Base-by-base conservation (phyloP, 441 rosid genomes). In the Aleurites moluccanus region DNA sequence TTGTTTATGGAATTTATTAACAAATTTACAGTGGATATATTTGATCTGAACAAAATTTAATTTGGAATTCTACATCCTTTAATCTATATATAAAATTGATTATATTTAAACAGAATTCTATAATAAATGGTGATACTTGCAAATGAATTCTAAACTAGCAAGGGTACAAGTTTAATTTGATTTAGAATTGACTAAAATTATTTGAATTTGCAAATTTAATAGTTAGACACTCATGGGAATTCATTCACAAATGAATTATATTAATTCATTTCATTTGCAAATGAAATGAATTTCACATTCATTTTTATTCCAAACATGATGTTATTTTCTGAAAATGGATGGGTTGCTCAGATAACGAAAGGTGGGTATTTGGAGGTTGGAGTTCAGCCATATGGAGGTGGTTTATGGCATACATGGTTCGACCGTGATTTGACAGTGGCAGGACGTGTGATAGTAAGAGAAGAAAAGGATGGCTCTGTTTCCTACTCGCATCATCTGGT, bases 391-490 rank as follows among this genome's bases (percentile, higher is more conserved):
- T 96, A 96, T 65, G 98, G 99, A 77, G 89, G 98, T 80, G 98
- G 99, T 6, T 80, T 96, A 63, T 93, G 97, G 98, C 86, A 96
- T 80, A 96, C 98, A 1, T 96, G 99, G 99, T 93, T 96, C 65
- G 98, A 96, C 78, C 97, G 98, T 66, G 98, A 96, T 88, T 85
- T 93, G 94, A 87, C 98, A 0, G 82, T 92, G 71, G 99, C 98
- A 10, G 98, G 99, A 53, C 87, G 98, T 74, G 96, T 91, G 65
- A 88, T 96, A 38, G 38, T 91, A 16, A 89, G 81, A 82, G 85
- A 91, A 69, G 91, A 83, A 56, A 91, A 91, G 59, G 82, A 80
- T 42, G 92, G 89, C 78, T 85, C 85, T 3, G 77, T 78, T 73
- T 82, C 88, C 0, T 96, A 90, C 80, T 85, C 89, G 35, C 99